Conservation (phyloP, 116 monocot genomes). For the Zostera marina region DNA sequence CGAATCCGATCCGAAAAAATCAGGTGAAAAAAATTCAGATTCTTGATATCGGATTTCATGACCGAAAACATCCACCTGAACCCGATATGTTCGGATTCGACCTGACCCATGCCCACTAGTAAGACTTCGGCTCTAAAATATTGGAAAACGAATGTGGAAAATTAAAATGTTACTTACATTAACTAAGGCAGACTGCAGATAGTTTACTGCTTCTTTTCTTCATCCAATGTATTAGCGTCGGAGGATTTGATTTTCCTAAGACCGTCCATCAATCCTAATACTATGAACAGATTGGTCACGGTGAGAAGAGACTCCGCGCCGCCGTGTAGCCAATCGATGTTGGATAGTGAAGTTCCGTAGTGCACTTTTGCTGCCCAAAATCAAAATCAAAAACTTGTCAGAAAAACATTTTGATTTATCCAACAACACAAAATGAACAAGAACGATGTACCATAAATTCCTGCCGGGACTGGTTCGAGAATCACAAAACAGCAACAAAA, state of each 20-base stretch:
- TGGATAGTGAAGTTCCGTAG: slow-evolving; percentile 92
- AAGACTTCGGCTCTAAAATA: too few species aligned
- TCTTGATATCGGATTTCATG: too few species aligned
- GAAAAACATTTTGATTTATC: too few species aligned
- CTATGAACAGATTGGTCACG: slow-evolving; percentile 89
- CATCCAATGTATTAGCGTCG: slow-evolving; percentile 21
- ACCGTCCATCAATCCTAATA: slow-evolving; percentile 58
- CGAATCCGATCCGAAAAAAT: too few species aligned
- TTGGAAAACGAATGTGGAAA: neutral
- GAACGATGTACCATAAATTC: slow-evolving; percentile 65
- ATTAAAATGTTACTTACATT: neutral
- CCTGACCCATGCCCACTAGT: too few species aligned
- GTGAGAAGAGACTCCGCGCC: slow-evolving; percentile 81
- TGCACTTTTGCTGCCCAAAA: slow-evolving; percentile 64
- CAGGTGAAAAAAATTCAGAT: too few species aligned
- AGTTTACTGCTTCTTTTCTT: slow-evolving; percentile 29
- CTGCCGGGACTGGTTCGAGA: slow-evolving; percentile 60
- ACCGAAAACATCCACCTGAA: too few species aligned
- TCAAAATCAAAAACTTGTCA: too few species aligned
- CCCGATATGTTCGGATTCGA: too few species aligned
- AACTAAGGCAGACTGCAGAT: slow-evolving; percentile 24
- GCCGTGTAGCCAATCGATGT: slow-evolving; percentile 97
- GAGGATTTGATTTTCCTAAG: slow-evolving; percentile 43
- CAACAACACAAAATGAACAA: too few species aligned
- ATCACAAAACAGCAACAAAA: neutral